Conservation (phyloP, 2,329 filamentous ascomycete genomes). For the Neonectria sp. region DNA sequence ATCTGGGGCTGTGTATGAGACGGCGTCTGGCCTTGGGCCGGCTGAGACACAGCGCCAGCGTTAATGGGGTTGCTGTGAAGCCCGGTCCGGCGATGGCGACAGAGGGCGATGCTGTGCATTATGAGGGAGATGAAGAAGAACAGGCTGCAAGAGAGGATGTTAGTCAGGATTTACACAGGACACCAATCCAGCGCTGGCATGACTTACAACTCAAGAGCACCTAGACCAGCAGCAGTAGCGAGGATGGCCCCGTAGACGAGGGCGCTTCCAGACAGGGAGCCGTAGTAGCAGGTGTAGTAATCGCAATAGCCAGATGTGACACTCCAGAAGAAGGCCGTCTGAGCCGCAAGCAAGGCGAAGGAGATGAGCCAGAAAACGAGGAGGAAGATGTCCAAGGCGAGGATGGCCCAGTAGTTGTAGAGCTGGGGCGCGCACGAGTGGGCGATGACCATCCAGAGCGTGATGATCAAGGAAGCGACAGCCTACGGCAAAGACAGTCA, state of each 20-base stretch:
- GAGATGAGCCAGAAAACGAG: slow-evolving; percentile 67
- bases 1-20: not conserved
- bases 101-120: slow-evolving; percentile 58
- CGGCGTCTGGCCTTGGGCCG: not conserved
- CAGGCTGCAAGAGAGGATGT: slow-evolving; percentile 49
- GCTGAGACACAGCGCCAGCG: not conserved
- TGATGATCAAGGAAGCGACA: slow-evolving; percentile 61
- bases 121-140: slow-evolving; percentile 59
- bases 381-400: slow-evolving; percentile 66
- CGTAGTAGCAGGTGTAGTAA: slow-evolving; percentile 44
- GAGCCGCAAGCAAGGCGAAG: slow-evolving; percentile 58
- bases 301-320: slow-evolving; percentile 41
- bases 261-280: slow-evolving; percentile 9
- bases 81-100: slow-evolving; percentile 58
- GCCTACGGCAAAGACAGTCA: slow-evolving; percentile 45
- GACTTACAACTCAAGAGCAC: slow-evolving; percentile 61
- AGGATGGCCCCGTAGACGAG: slow-evolving; percentile 48
- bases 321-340: slow-evolving; percentile 49
- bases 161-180: not conserved
- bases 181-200: not conserved
- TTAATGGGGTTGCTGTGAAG: slow-evolving; percentile 11
- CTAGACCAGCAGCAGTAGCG: slow-evolving; percentile 57
- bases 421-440: slow-evolving; percentile 55
- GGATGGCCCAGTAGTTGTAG: slow-evolving; percentile 69
- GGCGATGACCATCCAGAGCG: slow-evolving; percentile 64